phyloP scores from a whole-genome alignment of 2,329 filamentous ascomycete species.

The Hymenoscyphus linearis region DNA sequence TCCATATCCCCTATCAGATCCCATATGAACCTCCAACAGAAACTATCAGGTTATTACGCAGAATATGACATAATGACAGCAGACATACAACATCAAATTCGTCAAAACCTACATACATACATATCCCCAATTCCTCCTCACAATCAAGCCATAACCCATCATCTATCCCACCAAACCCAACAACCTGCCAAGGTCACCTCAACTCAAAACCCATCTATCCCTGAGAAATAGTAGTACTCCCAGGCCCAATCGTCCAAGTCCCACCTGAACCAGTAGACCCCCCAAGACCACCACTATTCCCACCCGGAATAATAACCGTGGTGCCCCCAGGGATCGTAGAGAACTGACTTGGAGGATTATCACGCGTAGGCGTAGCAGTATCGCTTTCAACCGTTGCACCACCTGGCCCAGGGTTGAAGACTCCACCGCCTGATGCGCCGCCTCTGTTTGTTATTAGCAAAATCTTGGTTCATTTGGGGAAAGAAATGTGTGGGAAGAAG shows the following conservation, averaged over 20 bases:
- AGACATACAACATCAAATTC: too few species aligned
- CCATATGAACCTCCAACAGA: too few species aligned
- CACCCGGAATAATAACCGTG: conserved; percentile 1
- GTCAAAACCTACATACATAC: too few species aligned
- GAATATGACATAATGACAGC: too few species aligned
- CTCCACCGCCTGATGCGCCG: conserved; percentile 5
- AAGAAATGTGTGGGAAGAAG: neutral
- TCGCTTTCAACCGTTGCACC: neutral
- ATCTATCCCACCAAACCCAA: neutral
- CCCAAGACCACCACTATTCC: neutral
- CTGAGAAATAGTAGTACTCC: conserved; percentile 3
- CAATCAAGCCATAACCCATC: neutral
- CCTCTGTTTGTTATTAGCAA: neutral
- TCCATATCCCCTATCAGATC: too few species aligned
- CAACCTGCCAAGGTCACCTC: neutral
- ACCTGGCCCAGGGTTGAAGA: conserved; percentile 6
- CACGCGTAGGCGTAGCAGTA: neutral
- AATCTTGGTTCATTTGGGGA: too few species aligned
- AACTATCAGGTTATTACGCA: too few species aligned
- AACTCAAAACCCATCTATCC: neutral
- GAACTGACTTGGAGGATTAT: neutral
- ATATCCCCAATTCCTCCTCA: too few species aligned
- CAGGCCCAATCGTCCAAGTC: conserved; percentile 3
- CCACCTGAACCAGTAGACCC: neutral
- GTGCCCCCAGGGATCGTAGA: conserved; percentile 7